These are phyloP conservation scores for Crithidia bombi DNA, from an alignment of 208 protist species.

Conservation along the genomic window DNA sequence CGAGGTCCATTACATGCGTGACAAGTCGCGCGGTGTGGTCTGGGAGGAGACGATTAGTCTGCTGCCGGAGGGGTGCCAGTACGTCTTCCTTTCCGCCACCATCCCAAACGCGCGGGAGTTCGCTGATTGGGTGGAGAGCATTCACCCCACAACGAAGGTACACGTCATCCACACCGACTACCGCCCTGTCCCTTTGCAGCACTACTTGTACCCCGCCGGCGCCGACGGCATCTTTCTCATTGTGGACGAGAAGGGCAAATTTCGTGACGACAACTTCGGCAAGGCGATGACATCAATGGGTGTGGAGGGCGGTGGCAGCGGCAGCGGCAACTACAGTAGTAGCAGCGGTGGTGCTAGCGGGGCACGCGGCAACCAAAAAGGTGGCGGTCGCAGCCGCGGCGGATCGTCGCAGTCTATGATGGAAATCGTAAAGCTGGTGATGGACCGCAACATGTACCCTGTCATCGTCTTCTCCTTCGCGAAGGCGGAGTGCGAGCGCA, in stretches of 20 bases:
- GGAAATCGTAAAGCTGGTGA: slow-evolving; percentile 97
- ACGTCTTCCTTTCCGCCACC: slow-evolving; percentile 99
- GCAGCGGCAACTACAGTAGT: slow-evolving; percentile 25
- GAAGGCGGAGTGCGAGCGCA: slow-evolving; percentile 98
- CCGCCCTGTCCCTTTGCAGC: slow-evolving; percentile 99
- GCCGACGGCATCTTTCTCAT: slow-evolving; percentile 97
- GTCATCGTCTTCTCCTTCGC: slow-evolving; percentile 99
- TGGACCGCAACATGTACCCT: slow-evolving; percentile 97
- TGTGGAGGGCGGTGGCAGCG: slow-evolving; percentile 27
- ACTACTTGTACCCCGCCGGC: slow-evolving; percentile 98
- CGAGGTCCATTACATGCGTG: slow-evolving; percentile 99
- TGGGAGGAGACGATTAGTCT: slow-evolving; percentile 99
- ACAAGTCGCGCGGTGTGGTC: slow-evolving; percentile 99
- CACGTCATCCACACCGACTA: slow-evolving; percentile 99
- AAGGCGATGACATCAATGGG: slow-evolving; percentile 94
- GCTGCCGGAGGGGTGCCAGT: slow-evolving; percentile 97
- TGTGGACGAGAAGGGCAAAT: slow-evolving; percentile 95
- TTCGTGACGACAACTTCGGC: slow-evolving; percentile 97
- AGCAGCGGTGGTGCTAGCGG: slow-evolving; percentile 29
- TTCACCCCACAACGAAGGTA: slow-evolving; percentile 96
- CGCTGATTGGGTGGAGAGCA: slow-evolving; percentile 98
- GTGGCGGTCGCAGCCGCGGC: slow-evolving; percentile 20
- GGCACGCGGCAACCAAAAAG: slow-evolving; percentile 24
- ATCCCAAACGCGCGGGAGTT: slow-evolving; percentile 99
- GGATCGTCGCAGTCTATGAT: slow-evolving; percentile 76